Evolutionary conservation across 2,329 filamentous ascomycete species (phyloP).

Genomic region (Pseudogymnoascus sp.): DNA sequence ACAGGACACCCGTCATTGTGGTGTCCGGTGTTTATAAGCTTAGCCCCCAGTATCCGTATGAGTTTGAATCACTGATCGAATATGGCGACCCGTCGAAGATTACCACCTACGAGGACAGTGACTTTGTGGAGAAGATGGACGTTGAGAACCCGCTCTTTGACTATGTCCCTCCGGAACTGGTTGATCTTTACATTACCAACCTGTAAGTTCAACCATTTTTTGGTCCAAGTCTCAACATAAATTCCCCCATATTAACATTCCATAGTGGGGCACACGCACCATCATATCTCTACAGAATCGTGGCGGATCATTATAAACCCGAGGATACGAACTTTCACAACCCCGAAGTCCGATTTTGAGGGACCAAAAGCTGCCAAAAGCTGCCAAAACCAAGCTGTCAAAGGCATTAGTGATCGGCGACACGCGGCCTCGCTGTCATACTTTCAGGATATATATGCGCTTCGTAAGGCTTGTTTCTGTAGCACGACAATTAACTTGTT

Average conservation of each 20-base stretch:
- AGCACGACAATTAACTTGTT: background rate
- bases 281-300: conserved; percentile 64
- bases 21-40: conserved; percentile 90
- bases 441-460: background rate
- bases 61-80: conserved; percentile 75
- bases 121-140: conserved; percentile 68
- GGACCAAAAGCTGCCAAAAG: too few relatives aligned
- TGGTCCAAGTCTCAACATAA: conserved; percentile 26
- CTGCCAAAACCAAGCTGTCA: background rate
- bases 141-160: conserved; percentile 75
- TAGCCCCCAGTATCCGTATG: conserved; percentile 79
- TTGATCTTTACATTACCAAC: conserved; percentile 82
- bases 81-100: conserved; percentile 74
- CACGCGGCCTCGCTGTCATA: background rate
- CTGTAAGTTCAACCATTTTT: conserved; percentile 43
- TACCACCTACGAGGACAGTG: conserved; percentile 69
- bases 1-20: conserved; percentile 78
- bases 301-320: conserved; percentile 66
- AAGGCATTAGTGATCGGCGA: background rate
- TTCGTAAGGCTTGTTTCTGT: conserved; percentile 4
- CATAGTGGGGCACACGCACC: conserved; percentile 52
- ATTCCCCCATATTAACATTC: conserved; percentile 15
- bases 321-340: conserved; percentile 59
- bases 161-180: conserved; percentile 66
- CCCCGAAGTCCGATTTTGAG: conserved; percentile 9